A percentile compares a stretch with the other conserved stretches of the same genome.
Evolutionary conservation across 1,284 basidiomycete genomes (phyloP).

Genomic region (Cerioporus squamosus): DNA sequence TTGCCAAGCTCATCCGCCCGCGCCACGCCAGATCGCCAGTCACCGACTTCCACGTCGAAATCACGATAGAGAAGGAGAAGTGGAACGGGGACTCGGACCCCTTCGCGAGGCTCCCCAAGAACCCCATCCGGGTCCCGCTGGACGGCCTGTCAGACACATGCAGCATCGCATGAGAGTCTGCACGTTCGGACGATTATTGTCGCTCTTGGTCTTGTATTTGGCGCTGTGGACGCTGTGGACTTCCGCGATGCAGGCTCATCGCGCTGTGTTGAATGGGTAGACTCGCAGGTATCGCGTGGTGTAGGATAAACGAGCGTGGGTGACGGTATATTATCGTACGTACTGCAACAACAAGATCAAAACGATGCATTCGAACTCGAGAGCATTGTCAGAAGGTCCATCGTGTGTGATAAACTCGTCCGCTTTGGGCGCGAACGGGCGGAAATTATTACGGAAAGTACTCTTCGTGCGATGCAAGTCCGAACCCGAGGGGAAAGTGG

Average conservation of each 20-base stretch:
- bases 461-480: conserved; percentile 11
- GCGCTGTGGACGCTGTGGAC: neutral
- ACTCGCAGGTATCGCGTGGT: neutral
- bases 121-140: too few species aligned
- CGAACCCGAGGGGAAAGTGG: neutral
- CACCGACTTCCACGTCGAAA: neutral
- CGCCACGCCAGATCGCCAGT: neutral
- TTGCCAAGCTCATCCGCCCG: neutral
- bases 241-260: neutral
- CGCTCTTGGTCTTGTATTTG: too few species aligned
- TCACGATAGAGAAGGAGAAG: conserved; percentile 4
- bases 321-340: conserved; percentile 13
- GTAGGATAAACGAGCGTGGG: conserved; percentile 8
- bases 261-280: neutral
- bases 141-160: too few species aligned
- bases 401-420: neutral
- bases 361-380: neutral
- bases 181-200: too few species aligned
- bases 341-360: conserved; percentile 18
- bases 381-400: conserved; percentile 19
- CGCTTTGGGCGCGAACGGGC: conserved; percentile 1
- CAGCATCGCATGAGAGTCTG: too few species aligned
- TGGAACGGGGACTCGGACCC: neutral
- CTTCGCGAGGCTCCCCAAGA: neutral
- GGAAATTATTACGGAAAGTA: conserved; percentile 16